These are phyloP conservation scores for Pseudocercospora musae DNA, from an alignment of 2,329 filamentous ascomycete species.

Conservation along the genomic window DNA sequence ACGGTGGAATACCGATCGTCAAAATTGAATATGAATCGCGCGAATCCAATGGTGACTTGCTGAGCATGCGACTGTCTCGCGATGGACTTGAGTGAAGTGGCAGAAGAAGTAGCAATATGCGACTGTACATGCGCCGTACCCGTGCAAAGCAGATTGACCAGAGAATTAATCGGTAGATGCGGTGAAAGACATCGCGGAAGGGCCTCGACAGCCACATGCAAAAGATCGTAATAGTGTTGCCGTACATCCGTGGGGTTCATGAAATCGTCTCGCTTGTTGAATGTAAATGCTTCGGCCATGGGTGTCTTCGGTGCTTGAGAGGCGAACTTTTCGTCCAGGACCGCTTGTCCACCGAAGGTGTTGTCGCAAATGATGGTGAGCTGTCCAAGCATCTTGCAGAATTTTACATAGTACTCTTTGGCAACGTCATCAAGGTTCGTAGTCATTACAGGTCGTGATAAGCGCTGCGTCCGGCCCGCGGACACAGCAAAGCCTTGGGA, in stretches of 20 bases:
- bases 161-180: conserved; percentile 85
- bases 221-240: conserved; percentile 89
- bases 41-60: conserved; percentile 93
- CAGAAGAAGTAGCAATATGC: conserved; percentile 88
- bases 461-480: conserved; percentile 57
- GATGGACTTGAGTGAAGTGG: conserved; percentile 90
- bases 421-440: conserved; percentile 68
- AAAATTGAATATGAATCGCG: conserved; percentile 97
- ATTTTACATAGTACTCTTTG: conserved; percentile 81
- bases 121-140: conserved; percentile 92
- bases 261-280: conserved; percentile 77
- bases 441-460: conserved; percentile 63
- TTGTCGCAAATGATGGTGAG: conserved; percentile 97
- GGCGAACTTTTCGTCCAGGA: conserved; percentile 90
- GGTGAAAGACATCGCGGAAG: conserved; percentile 88
- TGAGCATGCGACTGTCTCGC: conserved; percentile 90
- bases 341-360: conserved; percentile 92
- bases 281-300: conserved; percentile 90
- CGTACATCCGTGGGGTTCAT: conserved; percentile 73
- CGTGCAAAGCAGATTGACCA: conserved; percentile 93
- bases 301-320: conserved; percentile 88
- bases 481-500: conserved; percentile 38
- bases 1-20: conserved; percentile 96
- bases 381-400: conserved; percentile 92
- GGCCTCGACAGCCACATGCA: conserved; percentile 93